These are phyloP conservation scores for Camelina laxa DNA, from an alignment of 345 rosid species.

Conservation along the genomic window DNA sequence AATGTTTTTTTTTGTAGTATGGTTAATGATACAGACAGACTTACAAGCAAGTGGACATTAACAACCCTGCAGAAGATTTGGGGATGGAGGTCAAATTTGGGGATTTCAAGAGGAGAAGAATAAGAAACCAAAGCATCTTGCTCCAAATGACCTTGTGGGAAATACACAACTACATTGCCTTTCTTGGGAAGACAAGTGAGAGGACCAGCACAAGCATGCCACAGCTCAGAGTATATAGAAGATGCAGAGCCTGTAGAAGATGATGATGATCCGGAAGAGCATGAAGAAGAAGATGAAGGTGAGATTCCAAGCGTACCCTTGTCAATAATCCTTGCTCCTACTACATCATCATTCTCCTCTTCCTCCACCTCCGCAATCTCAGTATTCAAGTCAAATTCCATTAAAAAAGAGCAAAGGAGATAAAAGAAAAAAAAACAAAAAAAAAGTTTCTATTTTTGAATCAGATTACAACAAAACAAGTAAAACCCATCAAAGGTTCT, in stretches of 20 bases:
- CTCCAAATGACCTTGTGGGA: constrained; percentile 90
- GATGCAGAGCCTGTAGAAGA: constrained; percentile 57
- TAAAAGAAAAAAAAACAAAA: not conserved
- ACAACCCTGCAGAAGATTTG: constrained; percentile 79
- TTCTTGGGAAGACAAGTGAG: constrained; percentile 75
- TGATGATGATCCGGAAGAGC: constrained; percentile 61
- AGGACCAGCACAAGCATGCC: constrained; percentile 97
- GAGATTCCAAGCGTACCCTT: constrained; percentile 49
- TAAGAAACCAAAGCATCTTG: constrained; percentile 53
- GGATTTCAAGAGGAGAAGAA: constrained; percentile 54
- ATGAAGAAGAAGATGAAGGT: constrained; percentile 56
- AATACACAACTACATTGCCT: constrained; percentile 80
- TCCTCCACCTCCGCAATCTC: constrained; percentile 71
- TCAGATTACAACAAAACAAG: constrained; percentile 45
- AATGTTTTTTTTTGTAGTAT: not conserved
- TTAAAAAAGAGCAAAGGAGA: constrained; percentile 40
- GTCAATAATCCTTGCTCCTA: constrained; percentile 40
- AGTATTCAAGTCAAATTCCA: constrained; percentile 96
- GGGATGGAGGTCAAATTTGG: constrained; percentile 64
- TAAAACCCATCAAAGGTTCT: constrained; percentile 41
- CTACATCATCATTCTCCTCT: constrained; percentile 52
- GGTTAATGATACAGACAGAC: constrained; percentile 42
- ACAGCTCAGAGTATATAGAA: constrained; percentile 77
- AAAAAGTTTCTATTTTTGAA: constrained; percentile 6
- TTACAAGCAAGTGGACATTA: constrained; percentile 71